Evolutionary conservation across 2,329 filamentous ascomycete species (phyloP), one percentile per base, ranked within the genome.

Genomic region (Colletotrichum scovillei): DNA sequence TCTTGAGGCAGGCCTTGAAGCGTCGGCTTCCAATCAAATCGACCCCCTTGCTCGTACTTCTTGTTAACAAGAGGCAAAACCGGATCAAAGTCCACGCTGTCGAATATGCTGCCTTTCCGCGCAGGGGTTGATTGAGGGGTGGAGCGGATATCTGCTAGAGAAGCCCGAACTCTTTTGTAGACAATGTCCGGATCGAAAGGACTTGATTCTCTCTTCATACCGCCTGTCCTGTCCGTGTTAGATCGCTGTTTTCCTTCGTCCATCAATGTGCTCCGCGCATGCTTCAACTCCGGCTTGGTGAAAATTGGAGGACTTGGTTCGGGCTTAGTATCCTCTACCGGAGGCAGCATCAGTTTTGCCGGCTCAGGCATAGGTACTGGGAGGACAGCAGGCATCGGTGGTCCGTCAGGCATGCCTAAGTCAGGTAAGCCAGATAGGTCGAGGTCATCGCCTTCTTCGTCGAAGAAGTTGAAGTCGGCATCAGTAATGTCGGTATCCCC

Each of bases 401-500:
- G 55, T 19, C 66, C 62, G 24, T 74, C 67, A 14, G 70, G 46
- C 62, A 72, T 67, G 19, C 77, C 71, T 52, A 83, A 76, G 8
- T 78, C 79, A 12, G 81, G 74, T 42, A 83, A 67, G 30, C 77
- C 80, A 12, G 82, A 76, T 2, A 82, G 75, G 42, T 84, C 82
- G 53, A 87, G 71, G 55, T 84, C 82, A 2, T 80, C 84, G 3
- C 88, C 86, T 30, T 88, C 83, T 74, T 93, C 91, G 77, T 96
- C 93, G 76, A 96, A 96, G 81, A 95, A 96, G 79, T 90, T 94
- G 80, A 96, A 96, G 78, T 97, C 94, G 6, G 91, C 93, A 76
- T 97, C 94, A 1, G 92, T 95, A n/a, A 96, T 87, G 76, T 91
- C 90, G 75, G 90, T 88, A n/a, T 91, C 89, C n/a, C 88, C 91